Conservation (phyloP, 306 rosid genomes). For the Myrica gale region DNA sequence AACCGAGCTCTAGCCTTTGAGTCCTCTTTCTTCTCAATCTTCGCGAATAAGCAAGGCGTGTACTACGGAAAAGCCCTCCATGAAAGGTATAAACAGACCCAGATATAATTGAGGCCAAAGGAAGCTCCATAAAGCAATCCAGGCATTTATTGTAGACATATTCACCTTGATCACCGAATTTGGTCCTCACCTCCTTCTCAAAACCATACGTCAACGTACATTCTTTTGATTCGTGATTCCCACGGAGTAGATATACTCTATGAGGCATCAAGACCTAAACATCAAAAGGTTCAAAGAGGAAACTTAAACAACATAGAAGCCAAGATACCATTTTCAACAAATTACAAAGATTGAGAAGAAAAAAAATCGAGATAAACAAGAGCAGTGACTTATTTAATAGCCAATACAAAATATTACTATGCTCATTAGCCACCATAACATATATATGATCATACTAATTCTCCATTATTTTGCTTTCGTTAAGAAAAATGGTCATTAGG, state of each 20-base stretch:
- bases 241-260: slow-evolving; percentile 84
- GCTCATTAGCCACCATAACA: slow-evolving; percentile 8
- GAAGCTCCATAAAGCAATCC: slow-evolving; percentile 80
- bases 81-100: slow-evolving; percentile 74
- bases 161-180: slow-evolving; percentile 70
- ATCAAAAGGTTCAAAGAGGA: slow-evolving; percentile 22
- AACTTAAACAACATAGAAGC: background rate
- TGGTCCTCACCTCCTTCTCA: slow-evolving; percentile 66
- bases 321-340: background rate
- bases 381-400: background rate
- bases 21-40: slow-evolving; percentile 53
- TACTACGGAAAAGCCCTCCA: slow-evolving; percentile 87
- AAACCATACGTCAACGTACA: slow-evolving; percentile 68
- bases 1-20: slow-evolving; percentile 62
- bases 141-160: slow-evolving; percentile 63
- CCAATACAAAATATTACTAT: background rate
- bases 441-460: slow-evolving; percentile 3
- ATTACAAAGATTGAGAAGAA: background rate
- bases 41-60: slow-evolving; percentile 32
- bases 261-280: slow-evolving; percentile 81
- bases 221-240: slow-evolving; percentile 75
- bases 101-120: slow-evolving; percentile 78
- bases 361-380: background rate
- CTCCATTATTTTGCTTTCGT: slow-evolving; percentile 9
- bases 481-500: background rate